Conservation (phyloP, 805 yeast genomes). For the Saccharomycopsis oosterbeekiorum region DNA sequence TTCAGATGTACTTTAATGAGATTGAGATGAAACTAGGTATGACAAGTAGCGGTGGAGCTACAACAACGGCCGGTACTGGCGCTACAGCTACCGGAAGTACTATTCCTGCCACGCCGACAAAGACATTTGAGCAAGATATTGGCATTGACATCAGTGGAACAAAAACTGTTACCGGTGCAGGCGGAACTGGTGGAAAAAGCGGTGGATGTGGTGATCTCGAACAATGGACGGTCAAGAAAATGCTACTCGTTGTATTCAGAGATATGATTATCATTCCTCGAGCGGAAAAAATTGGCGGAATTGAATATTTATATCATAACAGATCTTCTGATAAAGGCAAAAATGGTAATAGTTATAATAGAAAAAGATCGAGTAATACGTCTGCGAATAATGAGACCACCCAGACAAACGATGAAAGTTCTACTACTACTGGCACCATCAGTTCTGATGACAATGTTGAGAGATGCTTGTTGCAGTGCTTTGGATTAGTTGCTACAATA, state of each 20-base stretch:
- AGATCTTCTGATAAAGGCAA: not conserved
- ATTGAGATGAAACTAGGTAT: not conserved
- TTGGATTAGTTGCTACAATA: constrained; percentile 45
- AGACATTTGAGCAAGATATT: not conserved
- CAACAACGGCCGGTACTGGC: not conserved
- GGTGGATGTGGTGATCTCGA: not conserved
- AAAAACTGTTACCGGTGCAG: not conserved
- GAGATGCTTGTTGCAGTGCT: constrained; percentile 44
- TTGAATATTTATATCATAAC: not conserved
- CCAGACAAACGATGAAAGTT: constrained; percentile 30
- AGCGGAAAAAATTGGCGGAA: constrained; percentile 33
- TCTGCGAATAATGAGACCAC: constrained; percentile 14
- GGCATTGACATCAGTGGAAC: not conserved
- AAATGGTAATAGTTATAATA: not conserved
- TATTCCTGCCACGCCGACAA: not conserved
- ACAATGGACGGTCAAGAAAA: constrained; percentile 25
- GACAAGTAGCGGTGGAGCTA: not conserved
- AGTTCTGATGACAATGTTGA: not conserved
- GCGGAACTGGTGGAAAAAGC: not conserved
- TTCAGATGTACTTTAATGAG: constrained; percentile 37
- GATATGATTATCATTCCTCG: constrained; percentile 45
- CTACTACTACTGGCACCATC: not conserved
- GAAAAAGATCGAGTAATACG: not conserved
- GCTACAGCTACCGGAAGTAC: not conserved
- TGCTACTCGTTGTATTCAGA: constrained; percentile 38